Conservation (phyloP, 1,139 yeast genomes). For the Blastobotrys petasosporus region DNA sequence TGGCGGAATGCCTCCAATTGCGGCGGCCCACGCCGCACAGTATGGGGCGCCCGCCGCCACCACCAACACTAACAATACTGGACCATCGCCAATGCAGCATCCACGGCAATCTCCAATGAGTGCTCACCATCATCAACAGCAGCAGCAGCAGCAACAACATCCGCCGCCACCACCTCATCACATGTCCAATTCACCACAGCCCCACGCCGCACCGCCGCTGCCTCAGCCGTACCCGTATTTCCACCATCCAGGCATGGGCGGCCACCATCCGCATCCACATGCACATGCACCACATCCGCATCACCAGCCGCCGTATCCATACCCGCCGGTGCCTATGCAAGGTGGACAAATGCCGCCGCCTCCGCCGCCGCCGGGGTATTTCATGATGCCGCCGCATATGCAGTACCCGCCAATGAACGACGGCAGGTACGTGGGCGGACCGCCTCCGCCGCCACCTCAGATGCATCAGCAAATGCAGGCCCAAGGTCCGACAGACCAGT, state of each 20-base stretch:
- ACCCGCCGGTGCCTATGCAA: background rate
- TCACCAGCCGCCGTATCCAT: slow-evolving; percentile 6
- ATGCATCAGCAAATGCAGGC: slow-evolving; percentile 9
- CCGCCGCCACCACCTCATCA: background rate
- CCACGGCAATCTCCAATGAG: slow-evolving; percentile 1
- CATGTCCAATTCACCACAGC: background rate
- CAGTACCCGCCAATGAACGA: background rate
- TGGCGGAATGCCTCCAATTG: background rate
- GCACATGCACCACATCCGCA: slow-evolving; percentile 5
- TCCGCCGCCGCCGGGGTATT: background rate
- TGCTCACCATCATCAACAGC: slow-evolving; percentile 5
- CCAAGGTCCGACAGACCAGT: slow-evolving; percentile 11
- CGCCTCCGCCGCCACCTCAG: slow-evolving; percentile 2
- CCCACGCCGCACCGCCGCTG: slow-evolving; percentile 1
- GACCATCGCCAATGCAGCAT: slow-evolving; percentile 9
- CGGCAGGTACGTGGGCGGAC: slow-evolving; percentile 3
- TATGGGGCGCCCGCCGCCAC: slow-evolving; percentile 10
- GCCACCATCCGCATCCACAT: slow-evolving; percentile 12
- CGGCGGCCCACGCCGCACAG: background rate
- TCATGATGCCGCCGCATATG: slow-evolving; percentile 3
- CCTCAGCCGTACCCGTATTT: slow-evolving; percentile 9
- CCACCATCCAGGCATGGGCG: slow-evolving; percentile 11
- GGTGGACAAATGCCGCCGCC: background rate
- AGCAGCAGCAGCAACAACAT: slow-evolving; percentile 1
- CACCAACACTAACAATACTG: slow-evolving; percentile 8